A percentile compares a stretch with the other conserved stretches of the same genome.
Conservation (phyloP, 1,139 yeast species). For the Debaryomycetaceae sp. region DNA sequence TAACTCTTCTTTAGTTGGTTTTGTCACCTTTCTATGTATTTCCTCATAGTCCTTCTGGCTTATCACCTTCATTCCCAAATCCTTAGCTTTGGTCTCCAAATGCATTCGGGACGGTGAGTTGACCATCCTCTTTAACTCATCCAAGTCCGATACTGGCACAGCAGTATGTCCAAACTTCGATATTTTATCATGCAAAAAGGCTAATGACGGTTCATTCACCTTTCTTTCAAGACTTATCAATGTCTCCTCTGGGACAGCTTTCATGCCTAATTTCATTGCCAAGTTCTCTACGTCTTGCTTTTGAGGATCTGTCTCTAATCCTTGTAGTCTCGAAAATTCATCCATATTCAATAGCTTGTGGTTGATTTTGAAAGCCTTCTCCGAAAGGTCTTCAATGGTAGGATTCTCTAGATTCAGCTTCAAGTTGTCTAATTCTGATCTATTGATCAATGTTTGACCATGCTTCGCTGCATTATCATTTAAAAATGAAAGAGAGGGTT, state of each 20-base stretch:
- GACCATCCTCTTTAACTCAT: not conserved
- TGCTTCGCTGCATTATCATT: not conserved
- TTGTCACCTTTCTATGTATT: not conserved
- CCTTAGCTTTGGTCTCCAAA: conserved; percentile 4
- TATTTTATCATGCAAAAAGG: not conserved
- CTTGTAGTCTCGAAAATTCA: conserved; percentile 10
- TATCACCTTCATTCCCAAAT: conserved; percentile 14
- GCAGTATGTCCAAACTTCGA: not conserved
- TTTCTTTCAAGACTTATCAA: conserved; percentile 5
- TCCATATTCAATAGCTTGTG: conserved; percentile 13
- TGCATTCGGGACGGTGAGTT: not conserved
- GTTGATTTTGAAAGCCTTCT: conserved; percentile 12
- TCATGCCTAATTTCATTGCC: conserved; percentile 11
- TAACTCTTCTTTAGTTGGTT: not conserved
- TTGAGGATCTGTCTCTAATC: conserved; percentile 5
- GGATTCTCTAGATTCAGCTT: conserved; percentile 15
- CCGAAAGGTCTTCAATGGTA: conserved; percentile 8
- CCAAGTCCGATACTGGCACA: conserved; percentile 13
- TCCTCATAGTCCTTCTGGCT: conserved; percentile 16
- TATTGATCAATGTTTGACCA: not conserved
- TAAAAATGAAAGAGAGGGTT: not conserved
- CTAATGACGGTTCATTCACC: not conserved
- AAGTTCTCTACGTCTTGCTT: conserved; percentile 6
- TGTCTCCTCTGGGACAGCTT: conserved; percentile 11
- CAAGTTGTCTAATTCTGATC: not conserved